These are phyloP conservation scores for Fomitopsis schrenkii DNA, from an alignment of 1,284 basidiomycete species.

Conservation along the genomic window DNA sequence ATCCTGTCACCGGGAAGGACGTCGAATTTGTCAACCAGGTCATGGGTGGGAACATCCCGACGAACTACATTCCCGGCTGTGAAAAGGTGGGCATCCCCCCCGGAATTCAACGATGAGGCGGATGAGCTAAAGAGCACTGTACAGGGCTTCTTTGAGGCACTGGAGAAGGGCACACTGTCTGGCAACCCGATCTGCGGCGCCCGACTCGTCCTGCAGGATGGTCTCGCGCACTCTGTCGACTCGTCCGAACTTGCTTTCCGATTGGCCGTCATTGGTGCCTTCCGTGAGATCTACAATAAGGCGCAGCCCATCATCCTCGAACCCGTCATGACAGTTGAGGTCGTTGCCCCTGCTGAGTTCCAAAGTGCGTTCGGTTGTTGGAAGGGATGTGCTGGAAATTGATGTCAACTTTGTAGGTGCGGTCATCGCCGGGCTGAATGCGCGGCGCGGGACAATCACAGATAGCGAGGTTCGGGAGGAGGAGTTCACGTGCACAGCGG, in stretches of 20 bases:
- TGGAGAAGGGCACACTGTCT: conserved; percentile 88
- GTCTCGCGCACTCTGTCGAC: conserved; percentile 92
- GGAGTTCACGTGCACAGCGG: conserved; percentile 90
- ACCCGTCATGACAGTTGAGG: conserved; percentile 98
- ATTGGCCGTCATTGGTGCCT: conserved; percentile 86
- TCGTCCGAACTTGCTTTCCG: conserved; percentile 97
- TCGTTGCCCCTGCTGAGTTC: conserved; percentile 95
- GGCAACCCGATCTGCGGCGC: conserved; percentile 89
- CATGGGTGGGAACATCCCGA: conserved; percentile 91
- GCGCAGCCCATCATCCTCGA: conserved; percentile 87
- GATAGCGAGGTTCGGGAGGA: conserved; percentile 98
- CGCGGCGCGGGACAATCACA: conserved; percentile 90
- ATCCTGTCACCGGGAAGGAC: conserved; percentile 82
- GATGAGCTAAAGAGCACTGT: not conserved
- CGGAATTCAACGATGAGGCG: not conserved
- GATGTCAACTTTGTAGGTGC: conserved; percentile 40
- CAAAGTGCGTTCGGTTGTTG: conserved; percentile 59
- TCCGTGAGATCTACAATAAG: conserved; percentile 85
- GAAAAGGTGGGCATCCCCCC: conserved; percentile 66
- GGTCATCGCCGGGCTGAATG: conserved; percentile 94
- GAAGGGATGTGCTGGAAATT: not conserved
- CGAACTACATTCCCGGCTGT: conserved; percentile 90
- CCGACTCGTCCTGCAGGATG: conserved; percentile 89
- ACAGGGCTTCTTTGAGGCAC: conserved; percentile 92
- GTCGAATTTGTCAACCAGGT: conserved; percentile 86